phyloP scores from a whole-genome alignment of 192 early-diverging fungal species.

The Lobosporangium transversale region DNA sequence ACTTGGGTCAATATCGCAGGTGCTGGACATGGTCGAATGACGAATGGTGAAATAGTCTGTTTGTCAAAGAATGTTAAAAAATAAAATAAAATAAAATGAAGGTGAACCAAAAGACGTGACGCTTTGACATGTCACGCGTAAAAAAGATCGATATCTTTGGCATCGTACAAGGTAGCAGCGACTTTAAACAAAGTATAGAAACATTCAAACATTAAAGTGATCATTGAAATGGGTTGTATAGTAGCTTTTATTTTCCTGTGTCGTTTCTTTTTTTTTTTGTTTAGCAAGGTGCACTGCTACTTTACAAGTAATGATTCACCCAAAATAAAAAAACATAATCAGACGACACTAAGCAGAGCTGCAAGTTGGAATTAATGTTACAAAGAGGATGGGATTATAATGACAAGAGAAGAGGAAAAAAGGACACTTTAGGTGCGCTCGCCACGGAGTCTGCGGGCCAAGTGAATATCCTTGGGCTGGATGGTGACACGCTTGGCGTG shows the following conservation, averaged over 20 bases:
- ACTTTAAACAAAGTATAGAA: too few relatives aligned
- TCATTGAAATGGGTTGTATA: neutral
- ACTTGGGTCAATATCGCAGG: constrained; percentile 61
- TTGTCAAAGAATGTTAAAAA: neutral
- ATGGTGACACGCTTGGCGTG: constrained; percentile 99
- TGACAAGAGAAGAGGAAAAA: constrained; percentile 7
- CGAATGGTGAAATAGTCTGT: neutral
- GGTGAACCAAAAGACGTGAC: neutral
- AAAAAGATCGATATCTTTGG: neutral
- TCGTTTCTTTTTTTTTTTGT: constrained; percentile 8
- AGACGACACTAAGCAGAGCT: constrained; percentile 3
- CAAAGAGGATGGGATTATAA: constrained; percentile 37
- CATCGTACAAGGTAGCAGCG: too few relatives aligned
- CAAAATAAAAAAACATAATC: constrained; percentile 7
- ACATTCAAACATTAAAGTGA: too few relatives aligned
- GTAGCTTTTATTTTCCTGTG: neutral
- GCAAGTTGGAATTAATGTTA: constrained; percentile 47
- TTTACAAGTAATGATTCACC: neutral
- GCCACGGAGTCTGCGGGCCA: constrained; percentile 95
- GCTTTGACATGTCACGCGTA: neutral
- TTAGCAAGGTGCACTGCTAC: neutral
- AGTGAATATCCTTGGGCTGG: constrained; percentile 99
- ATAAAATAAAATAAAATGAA: neutral
- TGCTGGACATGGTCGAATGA: constrained; percentile 32
- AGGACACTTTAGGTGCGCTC: constrained; percentile 76